Percentiles rank a stretch among this genome's conserved stretches.
These are phyloP conservation scores for Venustampulla echinocandica DNA, from an alignment of 495 filamentous ascomycete genomes.

Conservation along the genomic window DNA sequence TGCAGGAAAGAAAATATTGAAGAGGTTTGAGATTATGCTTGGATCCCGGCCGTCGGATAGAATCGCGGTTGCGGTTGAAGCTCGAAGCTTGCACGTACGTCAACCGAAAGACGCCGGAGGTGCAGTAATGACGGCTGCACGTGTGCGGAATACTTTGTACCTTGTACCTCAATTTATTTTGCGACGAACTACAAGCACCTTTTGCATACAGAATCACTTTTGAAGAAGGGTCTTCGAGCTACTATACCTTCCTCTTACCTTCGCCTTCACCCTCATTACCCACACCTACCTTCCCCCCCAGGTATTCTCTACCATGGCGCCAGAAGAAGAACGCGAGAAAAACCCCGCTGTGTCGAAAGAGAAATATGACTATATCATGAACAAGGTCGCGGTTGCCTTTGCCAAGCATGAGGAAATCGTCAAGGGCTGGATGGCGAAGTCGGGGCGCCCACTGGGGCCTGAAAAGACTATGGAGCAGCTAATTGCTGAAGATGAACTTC, in stretches of 20 bases:
- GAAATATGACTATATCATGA: slow-evolving; percentile 34
- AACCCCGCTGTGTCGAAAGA: slow-evolving; percentile 7
- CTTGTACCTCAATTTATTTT: too few relatives aligned
- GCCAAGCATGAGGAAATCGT: slow-evolving; percentile 36
- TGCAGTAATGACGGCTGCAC: too few relatives aligned
- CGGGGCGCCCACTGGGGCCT: slow-evolving; percentile 23
- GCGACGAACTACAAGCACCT: too few relatives aligned
- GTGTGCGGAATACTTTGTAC: too few relatives aligned
- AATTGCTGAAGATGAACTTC: slow-evolving; percentile 33
- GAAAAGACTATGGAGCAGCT: slow-evolving; percentile 34
- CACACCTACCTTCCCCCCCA: too few relatives aligned
- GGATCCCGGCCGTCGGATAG: slow-evolving; percentile 9
- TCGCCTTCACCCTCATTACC: too few relatives aligned
- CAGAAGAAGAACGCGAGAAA: slow-evolving; percentile 21
- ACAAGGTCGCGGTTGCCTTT: slow-evolving; percentile 34
- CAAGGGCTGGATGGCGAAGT: slow-evolving; percentile 34
- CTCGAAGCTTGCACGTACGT: too few relatives aligned
- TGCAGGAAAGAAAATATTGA: slow-evolving; percentile 4
- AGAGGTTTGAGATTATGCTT: slow-evolving; percentile 7
- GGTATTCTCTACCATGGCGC: too few relatives aligned
- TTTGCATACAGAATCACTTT: too few relatives aligned
- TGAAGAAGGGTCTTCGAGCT: too few relatives aligned
- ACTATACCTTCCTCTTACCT: too few relatives aligned
- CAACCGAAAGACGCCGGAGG: too few relatives aligned
- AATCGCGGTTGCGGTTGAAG: slow-evolving; percentile 9